A percentile compares a stretch with the other conserved stretches of the same genome.
These are phyloP conservation scores for Cucurbita moschata DNA, from an alignment of 306 rosid species.

Conservation along the genomic window DNA sequence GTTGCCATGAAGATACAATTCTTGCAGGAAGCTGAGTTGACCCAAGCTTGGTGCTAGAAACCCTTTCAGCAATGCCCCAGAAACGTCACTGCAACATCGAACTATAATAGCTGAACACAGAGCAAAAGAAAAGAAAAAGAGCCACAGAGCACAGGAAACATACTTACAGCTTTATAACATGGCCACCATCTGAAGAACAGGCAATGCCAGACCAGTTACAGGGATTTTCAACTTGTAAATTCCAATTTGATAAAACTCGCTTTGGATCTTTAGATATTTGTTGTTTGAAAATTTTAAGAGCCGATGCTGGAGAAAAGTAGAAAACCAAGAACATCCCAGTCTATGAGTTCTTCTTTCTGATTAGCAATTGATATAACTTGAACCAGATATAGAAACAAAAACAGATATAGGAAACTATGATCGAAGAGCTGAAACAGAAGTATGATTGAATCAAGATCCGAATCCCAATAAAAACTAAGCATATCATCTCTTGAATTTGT, in stretches of 20 bases:
- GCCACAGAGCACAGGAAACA: neutral
- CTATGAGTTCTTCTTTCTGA: neutral
- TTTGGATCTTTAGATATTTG: conserved; percentile 68
- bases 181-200: conserved; percentile 46
- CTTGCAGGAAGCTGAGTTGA: conserved; percentile 58
- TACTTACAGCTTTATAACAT: conserved; percentile 69
- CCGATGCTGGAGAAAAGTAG: conserved; percentile 33
- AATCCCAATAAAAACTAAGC: neutral
- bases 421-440: neutral
- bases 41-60: conserved; percentile 72
- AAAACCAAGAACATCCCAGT: neutral
- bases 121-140: neutral
- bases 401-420: neutral
- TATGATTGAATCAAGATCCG: neutral
- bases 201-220: conserved; percentile 69
- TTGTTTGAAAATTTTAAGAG: conserved; percentile 59
- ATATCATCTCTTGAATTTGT: neutral
- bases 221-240: conserved; percentile 51
- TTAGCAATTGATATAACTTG: neutral
- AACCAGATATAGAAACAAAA: neutral
- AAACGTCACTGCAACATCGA: conserved; percentile 51
- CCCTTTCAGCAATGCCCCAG: conserved; percentile 62
- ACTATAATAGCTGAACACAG: conserved; percentile 1
- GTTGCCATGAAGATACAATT: conserved; percentile 72
- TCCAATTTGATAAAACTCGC: conserved; percentile 52